phyloP scores from a whole-genome alignment of 352 stramenopile species.

The Globisporangium irregulare region DNA sequence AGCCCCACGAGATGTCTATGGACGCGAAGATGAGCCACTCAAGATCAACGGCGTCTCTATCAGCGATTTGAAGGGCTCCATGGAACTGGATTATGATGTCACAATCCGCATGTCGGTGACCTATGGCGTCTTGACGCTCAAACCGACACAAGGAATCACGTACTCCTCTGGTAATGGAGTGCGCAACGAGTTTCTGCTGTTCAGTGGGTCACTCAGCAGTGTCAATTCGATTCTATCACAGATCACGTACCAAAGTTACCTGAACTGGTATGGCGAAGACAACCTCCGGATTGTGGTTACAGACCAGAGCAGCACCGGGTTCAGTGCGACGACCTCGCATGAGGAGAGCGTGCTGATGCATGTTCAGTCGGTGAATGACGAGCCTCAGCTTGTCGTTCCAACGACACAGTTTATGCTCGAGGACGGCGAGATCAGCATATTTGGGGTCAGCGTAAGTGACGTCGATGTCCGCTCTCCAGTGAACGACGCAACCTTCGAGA shows the following conservation, averaged over 20 bases:
- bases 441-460: slow-evolving; percentile 61
- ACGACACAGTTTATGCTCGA: slow-evolving; percentile 47
- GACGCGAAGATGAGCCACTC: slow-evolving; percentile 47
- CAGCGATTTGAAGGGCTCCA: slow-evolving; percentile 41
- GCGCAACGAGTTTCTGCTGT: slow-evolving; percentile 55
- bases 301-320: slow-evolving; percentile 67
- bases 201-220: slow-evolving; percentile 56
- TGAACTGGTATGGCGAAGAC: slow-evolving; percentile 79
- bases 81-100: slow-evolving; percentile 61
- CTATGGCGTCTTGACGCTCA: slow-evolving; percentile 50
- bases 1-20: slow-evolving; percentile 30
- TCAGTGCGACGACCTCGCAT: slow-evolving; percentile 32
- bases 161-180: slow-evolving; percentile 48
- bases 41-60: slow-evolving; percentile 42
- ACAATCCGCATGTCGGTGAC: slow-evolving; percentile 53
- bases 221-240: slow-evolving; percentile 52
- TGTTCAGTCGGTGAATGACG: slow-evolving; percentile 63
- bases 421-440: slow-evolving; percentile 61
- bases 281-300: slow-evolving; percentile 48
- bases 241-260: slow-evolving; percentile 52
- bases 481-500: slow-evolving; percentile 47
- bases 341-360: slow-evolving; percentile 33
- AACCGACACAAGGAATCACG: slow-evolving; percentile 58
- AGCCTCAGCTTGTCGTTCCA: slow-evolving; percentile 49
- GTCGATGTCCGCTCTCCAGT: slow-evolving; percentile 36